phyloP scores from a whole-genome alignment of 768 basidiomycete species.

The Antrodiella citrinella region DNA sequence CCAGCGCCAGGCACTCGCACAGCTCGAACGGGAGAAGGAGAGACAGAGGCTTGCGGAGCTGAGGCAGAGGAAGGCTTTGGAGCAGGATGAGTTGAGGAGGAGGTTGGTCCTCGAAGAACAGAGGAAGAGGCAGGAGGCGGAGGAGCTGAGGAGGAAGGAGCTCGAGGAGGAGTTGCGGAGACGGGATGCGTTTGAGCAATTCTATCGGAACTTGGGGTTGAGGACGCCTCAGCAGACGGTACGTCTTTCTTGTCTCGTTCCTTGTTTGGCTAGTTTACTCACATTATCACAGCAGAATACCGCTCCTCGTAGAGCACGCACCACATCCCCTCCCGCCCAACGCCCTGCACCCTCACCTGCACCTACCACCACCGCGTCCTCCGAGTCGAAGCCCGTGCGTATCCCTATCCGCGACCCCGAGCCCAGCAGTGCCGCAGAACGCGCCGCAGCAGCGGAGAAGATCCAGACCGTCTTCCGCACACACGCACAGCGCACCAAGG shows the following conservation, averaged over 20 bases:
- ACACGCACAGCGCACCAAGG: conserved; percentile 21
- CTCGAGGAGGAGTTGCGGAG: conserved; percentile 16
- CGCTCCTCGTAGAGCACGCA: conserved; percentile 6
- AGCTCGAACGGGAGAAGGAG: conserved; percentile 9
- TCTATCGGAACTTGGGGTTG: conserved; percentile 7
- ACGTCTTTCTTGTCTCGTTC: not conserved
- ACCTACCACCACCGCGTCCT: too few relatives aligned
- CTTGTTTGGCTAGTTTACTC: too few relatives aligned
- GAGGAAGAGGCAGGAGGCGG: conserved; percentile 8
- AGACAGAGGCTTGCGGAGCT: conserved; percentile 6
- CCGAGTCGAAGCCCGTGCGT: conserved; percentile 4
- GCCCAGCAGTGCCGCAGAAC: conserved; percentile 12
- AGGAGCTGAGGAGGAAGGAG: conserved; percentile 16
- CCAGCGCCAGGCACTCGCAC: conserved; percentile 4
- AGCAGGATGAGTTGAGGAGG: conserved; percentile 7
- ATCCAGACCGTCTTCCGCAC: conserved; percentile 43
- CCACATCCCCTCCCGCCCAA: conserved; percentile 7
- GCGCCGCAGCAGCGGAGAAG: conserved; percentile 27
- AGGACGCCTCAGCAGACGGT: conserved; percentile 8
- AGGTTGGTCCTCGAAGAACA: conserved; percentile 7
- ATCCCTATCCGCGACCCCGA: conserved; percentile 5
- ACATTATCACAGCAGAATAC: not conserved
- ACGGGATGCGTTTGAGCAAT: conserved; percentile 14
- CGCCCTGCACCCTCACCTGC: conserved; percentile 1
- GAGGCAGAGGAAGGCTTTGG: conserved; percentile 9